Conservation (phyloP, 345 rosid genomes). For the Eucalyptus cladocalyx region DNA sequence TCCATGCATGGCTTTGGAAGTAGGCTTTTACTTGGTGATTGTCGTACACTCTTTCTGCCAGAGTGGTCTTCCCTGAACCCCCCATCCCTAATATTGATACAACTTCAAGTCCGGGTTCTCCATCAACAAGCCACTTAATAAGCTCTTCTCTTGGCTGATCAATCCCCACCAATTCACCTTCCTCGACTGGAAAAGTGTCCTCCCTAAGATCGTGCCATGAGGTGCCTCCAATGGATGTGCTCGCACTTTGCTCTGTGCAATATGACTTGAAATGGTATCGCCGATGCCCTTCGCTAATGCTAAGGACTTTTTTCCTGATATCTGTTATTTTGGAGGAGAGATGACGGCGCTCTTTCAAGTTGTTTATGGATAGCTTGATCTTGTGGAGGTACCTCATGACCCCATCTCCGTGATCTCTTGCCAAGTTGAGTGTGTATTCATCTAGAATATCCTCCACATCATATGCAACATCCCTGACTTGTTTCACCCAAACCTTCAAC, state of each 20-base stretch:
- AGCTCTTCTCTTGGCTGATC: background rate
- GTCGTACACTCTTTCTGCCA: background rate
- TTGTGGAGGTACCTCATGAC: background rate
- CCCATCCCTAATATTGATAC: background rate
- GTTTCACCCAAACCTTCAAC: background rate
- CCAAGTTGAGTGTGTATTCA: background rate
- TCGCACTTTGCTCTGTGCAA: background rate
- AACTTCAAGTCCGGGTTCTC: background rate
- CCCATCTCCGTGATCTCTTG: background rate
- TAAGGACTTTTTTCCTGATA: background rate
- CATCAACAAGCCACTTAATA: background rate
- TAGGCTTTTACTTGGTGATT: background rate
- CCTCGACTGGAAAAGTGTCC: background rate
- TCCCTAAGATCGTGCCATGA: background rate
- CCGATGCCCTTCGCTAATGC: background rate
- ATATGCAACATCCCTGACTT: background rate
- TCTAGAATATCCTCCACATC: background rate
- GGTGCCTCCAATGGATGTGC: background rate
- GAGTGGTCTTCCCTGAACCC: background rate
- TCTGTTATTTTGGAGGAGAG: background rate
- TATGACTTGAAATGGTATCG: background rate
- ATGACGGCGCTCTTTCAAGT: background rate
- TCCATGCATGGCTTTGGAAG: background rate
- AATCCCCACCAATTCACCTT: background rate
- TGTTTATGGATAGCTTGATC: background rate